A percentile compares a stretch with the other conserved stretches of the same genome.
phyloP scores from a whole-genome alignment of 805 yeast species.

The Schizosaccharomyces lindneri region DNA sequence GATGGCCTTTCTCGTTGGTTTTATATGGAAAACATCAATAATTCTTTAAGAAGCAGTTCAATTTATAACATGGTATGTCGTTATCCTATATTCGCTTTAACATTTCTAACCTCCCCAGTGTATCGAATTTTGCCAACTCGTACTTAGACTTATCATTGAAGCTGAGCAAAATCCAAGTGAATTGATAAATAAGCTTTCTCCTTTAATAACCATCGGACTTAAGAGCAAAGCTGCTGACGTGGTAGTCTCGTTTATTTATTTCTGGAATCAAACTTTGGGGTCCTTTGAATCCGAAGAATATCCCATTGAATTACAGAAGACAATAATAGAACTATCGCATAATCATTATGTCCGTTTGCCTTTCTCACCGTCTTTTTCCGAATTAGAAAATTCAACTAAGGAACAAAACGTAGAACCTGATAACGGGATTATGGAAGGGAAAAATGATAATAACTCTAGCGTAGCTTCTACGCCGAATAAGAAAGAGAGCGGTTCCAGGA shows the following conservation, averaged over 20 bases:
- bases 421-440: too few species aligned
- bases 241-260: neutral
- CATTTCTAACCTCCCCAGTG: too few species aligned
- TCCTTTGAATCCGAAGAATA: neutral
- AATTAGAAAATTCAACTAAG: neutral
- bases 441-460: too few species aligned
- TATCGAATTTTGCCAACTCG: too few species aligned
- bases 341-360: neutral
- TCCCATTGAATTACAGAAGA: neutral
- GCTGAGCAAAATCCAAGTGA: neutral
- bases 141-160: too few species aligned
- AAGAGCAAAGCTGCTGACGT: neutral
- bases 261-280: neutral
- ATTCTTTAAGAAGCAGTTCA: too few species aligned
- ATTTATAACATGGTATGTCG: too few species aligned
- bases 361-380: neutral
- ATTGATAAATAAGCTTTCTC: neutral
- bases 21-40: neutral
- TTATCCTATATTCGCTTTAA: too few species aligned
- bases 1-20: neutral
- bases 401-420: too few species aligned
- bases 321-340: neutral
- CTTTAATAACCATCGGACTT: neutral
- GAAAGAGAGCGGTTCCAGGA: too few species aligned
- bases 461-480: too few species aligned